Base-by-base conservation (phyloP, 164 flowering plant species). In the Umbilicus rupestris region DNA sequence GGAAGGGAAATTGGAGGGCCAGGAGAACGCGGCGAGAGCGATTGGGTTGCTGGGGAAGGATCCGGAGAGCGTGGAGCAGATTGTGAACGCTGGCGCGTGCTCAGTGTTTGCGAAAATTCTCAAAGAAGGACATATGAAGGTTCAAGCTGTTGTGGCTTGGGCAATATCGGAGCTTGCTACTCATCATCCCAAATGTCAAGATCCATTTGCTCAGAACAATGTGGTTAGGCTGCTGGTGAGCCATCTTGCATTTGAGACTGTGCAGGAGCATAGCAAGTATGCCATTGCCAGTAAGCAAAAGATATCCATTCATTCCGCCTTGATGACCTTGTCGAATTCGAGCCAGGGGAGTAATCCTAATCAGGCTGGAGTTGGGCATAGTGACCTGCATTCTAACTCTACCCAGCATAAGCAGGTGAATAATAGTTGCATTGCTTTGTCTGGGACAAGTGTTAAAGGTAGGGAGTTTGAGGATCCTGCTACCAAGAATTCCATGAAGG, bases 221-320 rank as follows among this genome's bases (percentile, higher is more conserved):
- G n/a, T n/a, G n/a, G n/a, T n/a, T n/a, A n/a, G n/a, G n/a, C n/a
- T n/a, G n/a, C n/a, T n/a, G n/a, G n/a, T n/a, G n/a, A n/a, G n/a
- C n/a, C n/a, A n/a, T n/a, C n/a, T n/a, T n/a, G n/a, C n/a, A n/a
- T n/a, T n/a, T n/a, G n/a, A n/a, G n/a, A n/a, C n/a, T n/a, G n/a
- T n/a, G 39, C 96, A 86, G 55, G 97, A 89, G 66, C 97, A 91
- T 50, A 91, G 96, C 66, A 89, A 84, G 78, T 91, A 91, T 44
- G 81, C 85, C 0, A 78, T 88, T 31, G 74, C 80, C 5, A 79
- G 72, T 65, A 79, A 79, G 47, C 82, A 83, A 28, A 58, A 62
- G 2, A 55, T 80, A 74, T 82, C 89, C 19, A 80, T 87, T 31
- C 92, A 87, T 74, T 79, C 87, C 2, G 83, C 86, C 1, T 66